Conservation (phyloP, 2,329 filamentous ascomycete species). For the Rhynchosporium secalis region DNA sequence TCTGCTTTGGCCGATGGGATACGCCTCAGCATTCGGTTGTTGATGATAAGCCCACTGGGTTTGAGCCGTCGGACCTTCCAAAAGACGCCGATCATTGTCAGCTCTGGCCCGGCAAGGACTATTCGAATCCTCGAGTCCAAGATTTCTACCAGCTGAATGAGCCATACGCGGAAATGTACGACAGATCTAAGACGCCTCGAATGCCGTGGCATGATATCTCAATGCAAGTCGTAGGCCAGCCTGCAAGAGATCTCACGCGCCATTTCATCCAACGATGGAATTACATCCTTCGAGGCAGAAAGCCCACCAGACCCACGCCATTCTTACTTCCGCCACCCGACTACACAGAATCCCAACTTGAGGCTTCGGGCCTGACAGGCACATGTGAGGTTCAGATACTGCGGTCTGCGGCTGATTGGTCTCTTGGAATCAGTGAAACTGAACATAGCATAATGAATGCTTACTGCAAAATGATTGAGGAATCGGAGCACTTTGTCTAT, state of each 20-base stretch:
- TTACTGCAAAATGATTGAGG: conserved; percentile 90
- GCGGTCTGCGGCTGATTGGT: conserved; percentile 88
- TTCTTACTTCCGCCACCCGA: conserved; percentile 93
- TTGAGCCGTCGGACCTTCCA: conserved; percentile 73
- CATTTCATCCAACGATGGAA: conserved; percentile 99
- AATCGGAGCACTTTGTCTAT: conserved; percentile 96
- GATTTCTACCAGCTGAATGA: conserved; percentile 93
- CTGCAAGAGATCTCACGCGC: conserved; percentile 86
- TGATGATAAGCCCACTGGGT: conserved; percentile 93
- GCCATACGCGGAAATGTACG: conserved; percentile 99
- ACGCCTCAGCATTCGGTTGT: conserved; percentile 88
- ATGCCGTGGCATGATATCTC: conserved; percentile 99
- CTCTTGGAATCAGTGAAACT: conserved; percentile 80
- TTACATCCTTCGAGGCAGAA: conserved; percentile 88
- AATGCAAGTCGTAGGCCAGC: conserved; percentile 97
- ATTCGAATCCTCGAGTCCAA: conserved; percentile 92
- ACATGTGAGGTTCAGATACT: conserved; percentile 97
- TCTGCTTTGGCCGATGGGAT: conserved; percentile 97
- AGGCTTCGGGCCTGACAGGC: conserved; percentile 83
- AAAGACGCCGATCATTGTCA: conserved; percentile 94
- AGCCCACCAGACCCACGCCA: conserved; percentile 88
- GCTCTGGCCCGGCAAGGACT: conserved; percentile 96
- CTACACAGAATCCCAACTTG: conserved; percentile 81
- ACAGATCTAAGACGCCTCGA: conserved; percentile 79
- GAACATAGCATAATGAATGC: conserved; percentile 96